These are phyloP conservation scores for Russula lepida DNA, from an alignment of 768 basidiomycete genomes.

Conservation along the genomic window DNA sequence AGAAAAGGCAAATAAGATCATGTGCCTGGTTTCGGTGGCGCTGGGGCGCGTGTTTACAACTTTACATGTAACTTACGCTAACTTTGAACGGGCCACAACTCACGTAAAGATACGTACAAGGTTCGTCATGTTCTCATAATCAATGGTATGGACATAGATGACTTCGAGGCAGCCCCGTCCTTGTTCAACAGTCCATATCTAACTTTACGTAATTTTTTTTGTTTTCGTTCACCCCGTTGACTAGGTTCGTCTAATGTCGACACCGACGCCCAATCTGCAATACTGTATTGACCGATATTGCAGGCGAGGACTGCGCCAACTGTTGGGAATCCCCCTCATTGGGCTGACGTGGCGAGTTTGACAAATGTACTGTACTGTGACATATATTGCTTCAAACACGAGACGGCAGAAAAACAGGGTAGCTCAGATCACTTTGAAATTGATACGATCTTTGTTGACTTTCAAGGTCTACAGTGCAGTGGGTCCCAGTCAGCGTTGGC, in stretches of 20 bases:
- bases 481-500: not conserved
- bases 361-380: too few species aligned
- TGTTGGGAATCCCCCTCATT: too few species aligned
- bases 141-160: not conserved
- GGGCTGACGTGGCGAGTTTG: too few species aligned
- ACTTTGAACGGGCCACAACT: not conserved
- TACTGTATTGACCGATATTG: not conserved
- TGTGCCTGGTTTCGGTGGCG: constrained; percentile 6
- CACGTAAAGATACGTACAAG: not conserved
- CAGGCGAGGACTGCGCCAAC: not conserved
- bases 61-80: not conserved
- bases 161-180: not conserved
- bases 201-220: not conserved
- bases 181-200: not conserved
- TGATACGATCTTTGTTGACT: not conserved
- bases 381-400: too few species aligned
- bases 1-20: not conserved
- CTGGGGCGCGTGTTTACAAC: too few species aligned
- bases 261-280: not conserved
- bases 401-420: not conserved
- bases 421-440: not conserved
- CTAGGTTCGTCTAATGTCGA: not conserved
- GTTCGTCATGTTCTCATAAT: not conserved
- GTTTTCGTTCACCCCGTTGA: not conserved
- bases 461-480: not conserved